These are phyloP conservation scores for Claviceps paspali DNA, from an alignment of 2,329 filamentous ascomycete genomes.

Conservation along the genomic window DNA sequence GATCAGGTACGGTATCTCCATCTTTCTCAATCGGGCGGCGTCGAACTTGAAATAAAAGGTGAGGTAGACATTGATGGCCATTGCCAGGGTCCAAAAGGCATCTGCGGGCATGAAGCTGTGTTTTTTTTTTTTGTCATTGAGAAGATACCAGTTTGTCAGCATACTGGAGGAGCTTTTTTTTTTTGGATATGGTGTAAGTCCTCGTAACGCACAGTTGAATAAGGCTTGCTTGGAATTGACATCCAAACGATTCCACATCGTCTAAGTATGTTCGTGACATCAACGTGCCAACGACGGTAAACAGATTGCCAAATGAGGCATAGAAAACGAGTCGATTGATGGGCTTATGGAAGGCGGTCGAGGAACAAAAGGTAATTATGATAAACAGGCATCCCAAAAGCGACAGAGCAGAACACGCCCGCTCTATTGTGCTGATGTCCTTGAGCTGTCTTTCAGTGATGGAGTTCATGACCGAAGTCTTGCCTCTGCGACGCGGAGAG, in stretches of 20 bases:
- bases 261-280: slow-evolving; percentile 49
- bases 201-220: slow-evolving; percentile 57
- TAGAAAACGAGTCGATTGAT: slow-evolving; percentile 78
- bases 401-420: slow-evolving; percentile 55
- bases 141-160: slow-evolving; percentile 8
- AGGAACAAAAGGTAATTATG: slow-evolving; percentile 53
- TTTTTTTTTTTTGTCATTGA: too few species aligned
- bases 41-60: slow-evolving; percentile 67
- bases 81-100: slow-evolving; percentile 62
- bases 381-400: slow-evolving; percentile 57
- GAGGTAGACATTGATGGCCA: slow-evolving; percentile 72
- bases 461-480: slow-evolving; percentile 1
- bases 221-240: slow-evolving; percentile 62
- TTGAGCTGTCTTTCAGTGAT: slow-evolving; percentile 24
- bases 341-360: slow-evolving; percentile 62
- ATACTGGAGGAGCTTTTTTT: too few species aligned
- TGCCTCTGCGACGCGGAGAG: neutral
- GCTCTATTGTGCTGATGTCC: slow-evolving; percentile 47
- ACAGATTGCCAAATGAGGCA: slow-evolving; percentile 66
- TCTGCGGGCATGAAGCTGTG: slow-evolving; percentile 69
- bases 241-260: slow-evolving; percentile 32
- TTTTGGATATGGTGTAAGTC: neutral
- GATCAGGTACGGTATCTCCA: slow-evolving; percentile 58
- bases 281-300: slow-evolving; percentile 61
- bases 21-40: slow-evolving; percentile 41